These are phyloP conservation scores for Globisporangium radiosum DNA, from an alignment of 352 stramenopile genomes.

Conservation along the genomic window DNA sequence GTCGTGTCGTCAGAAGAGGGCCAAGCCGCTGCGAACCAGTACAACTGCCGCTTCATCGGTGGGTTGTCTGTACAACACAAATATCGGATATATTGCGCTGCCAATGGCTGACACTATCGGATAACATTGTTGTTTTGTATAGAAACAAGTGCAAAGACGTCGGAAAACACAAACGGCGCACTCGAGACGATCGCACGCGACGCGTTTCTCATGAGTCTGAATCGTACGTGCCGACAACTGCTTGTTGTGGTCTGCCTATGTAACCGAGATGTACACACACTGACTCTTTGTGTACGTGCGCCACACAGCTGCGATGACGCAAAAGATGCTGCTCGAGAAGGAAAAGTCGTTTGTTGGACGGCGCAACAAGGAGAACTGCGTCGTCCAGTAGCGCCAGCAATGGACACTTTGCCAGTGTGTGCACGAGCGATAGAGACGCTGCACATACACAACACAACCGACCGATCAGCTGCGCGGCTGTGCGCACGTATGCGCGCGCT, in stretches of 20 bases:
- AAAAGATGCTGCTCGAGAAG: conserved; percentile 75
- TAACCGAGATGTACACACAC: neutral
- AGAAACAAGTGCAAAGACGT: conserved; percentile 89
- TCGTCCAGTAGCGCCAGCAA: conserved; percentile 41
- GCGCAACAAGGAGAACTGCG: conserved; percentile 78
- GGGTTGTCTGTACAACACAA: conserved; percentile 4
- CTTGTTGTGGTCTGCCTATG: neutral
- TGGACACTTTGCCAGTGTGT: neutral
- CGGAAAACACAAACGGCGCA: conserved; percentile 80
- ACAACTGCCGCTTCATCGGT: conserved; percentile 86
- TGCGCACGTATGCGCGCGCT: no score
- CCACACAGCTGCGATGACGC: conserved; percentile 52
- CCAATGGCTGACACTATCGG: no score
- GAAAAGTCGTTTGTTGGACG: conserved; percentile 65
- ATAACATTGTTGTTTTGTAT: neutral
- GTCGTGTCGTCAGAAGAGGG: conserved; percentile 76
- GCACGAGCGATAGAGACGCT: neutral
- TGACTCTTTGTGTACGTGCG: neutral
- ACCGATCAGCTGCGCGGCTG: no score
- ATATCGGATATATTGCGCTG: conserved; percentile 9
- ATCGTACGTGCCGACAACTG: conserved; percentile 51
- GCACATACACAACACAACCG: no score
- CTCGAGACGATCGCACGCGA: conserved; percentile 84
- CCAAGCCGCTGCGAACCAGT: conserved; percentile 71
- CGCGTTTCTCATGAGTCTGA: conserved; percentile 80